Base-by-base conservation (phyloP, 352 stramenopile species). In the Phytophthora syringae region DNA sequence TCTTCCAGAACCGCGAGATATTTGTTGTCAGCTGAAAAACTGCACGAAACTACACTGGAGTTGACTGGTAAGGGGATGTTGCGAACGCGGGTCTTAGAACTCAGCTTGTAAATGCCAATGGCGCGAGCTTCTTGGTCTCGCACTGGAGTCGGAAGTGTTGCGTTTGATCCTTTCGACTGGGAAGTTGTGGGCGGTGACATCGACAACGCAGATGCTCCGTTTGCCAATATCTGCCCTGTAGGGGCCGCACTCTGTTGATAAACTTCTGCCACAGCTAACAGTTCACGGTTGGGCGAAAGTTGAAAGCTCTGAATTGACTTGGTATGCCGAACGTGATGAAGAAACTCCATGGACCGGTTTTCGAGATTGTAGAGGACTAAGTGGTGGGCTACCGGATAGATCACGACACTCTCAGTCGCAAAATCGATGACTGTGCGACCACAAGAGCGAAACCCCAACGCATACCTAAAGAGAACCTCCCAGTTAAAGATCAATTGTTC, bases 11-110 rank as follows among this genome's bases (percentile, higher is more conserved):
- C 74, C 0, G 72, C 84, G 1, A 95, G 52, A 59, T 87, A 92
- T 61, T 93, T 95, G 67, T 88, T 92, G 53, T 92, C 86, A 0
- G 69, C 52, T 5, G 81, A 91, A 43, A 95, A 93, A 25, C 70
- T 75, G 42, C 80, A 88, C 16, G 86, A 91, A 0, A 89, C 77
- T 21, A 94, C 72, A 40, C 59, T 89, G 9, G 79, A 76, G 20
- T 90, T 84, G 22, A 80, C 65, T 11, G 82, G 66, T 5, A 91
- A 39, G 37, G 64, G 28, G 11, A 93, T 76, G 12, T 54, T 82
- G 32, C 81, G 76, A 12, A 86, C 64, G 12, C 76, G 77, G 32
- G 58, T 70, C 15, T 75, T 76, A 0, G 84, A 80, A 15, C 44
- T 50, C 0, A 81, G 28, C 25, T 85, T 87, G 74, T 93, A 92